Evolutionary conservation across 2,329 filamentous ascomycete species (phyloP).

Genomic region (Lachnellula willkommii): DNA sequence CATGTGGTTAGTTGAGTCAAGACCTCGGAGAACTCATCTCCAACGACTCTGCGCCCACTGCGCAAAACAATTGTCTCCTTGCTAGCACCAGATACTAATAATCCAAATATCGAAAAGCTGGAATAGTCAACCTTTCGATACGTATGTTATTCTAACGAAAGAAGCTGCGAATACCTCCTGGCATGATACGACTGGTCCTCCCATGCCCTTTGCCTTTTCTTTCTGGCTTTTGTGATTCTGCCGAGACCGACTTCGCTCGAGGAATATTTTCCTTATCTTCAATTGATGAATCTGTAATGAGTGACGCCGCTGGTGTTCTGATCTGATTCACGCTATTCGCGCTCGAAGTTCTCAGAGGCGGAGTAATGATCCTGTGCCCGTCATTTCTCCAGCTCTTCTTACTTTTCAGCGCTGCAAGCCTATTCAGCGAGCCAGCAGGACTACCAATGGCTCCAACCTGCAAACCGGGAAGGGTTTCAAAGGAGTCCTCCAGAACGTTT

Average conservation of each 20-base stretch:
- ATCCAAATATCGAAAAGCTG: neutral
- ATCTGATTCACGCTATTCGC: slow-evolving; percentile 22
- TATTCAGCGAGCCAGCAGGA: slow-evolving; percentile 17
- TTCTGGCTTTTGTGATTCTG: slow-evolving; percentile 9
- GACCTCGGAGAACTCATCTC: neutral
- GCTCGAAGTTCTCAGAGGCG: slow-evolving; percentile 26
- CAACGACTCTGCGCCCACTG: neutral
- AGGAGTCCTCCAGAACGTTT: slow-evolving; percentile 16
- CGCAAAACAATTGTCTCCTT: neutral
- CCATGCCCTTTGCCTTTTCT: slow-evolving; percentile 20
- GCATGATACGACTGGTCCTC: slow-evolving; percentile 20
- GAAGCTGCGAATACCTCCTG: slow-evolving; percentile 26
- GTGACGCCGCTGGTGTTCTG: slow-evolving; percentile 9
- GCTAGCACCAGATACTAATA: neutral
- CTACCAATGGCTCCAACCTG: slow-evolving; percentile 14
- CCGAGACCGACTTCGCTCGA: neutral
- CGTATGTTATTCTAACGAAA: slow-evolving; percentile 22
- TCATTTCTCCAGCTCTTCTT: slow-evolving; percentile 27
- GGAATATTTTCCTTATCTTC: slow-evolving; percentile 25
- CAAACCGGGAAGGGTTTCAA: slow-evolving; percentile 15
- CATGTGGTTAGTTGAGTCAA: neutral
- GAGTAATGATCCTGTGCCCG: slow-evolving; percentile 23
- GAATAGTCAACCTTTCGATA: neutral
- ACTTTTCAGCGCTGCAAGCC: slow-evolving; percentile 22
- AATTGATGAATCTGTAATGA: slow-evolving; percentile 10